These are phyloP conservation scores for Galeopsis tetrahit DNA, from an alignment of 257 asterid species.

Conservation along the genomic window DNA sequence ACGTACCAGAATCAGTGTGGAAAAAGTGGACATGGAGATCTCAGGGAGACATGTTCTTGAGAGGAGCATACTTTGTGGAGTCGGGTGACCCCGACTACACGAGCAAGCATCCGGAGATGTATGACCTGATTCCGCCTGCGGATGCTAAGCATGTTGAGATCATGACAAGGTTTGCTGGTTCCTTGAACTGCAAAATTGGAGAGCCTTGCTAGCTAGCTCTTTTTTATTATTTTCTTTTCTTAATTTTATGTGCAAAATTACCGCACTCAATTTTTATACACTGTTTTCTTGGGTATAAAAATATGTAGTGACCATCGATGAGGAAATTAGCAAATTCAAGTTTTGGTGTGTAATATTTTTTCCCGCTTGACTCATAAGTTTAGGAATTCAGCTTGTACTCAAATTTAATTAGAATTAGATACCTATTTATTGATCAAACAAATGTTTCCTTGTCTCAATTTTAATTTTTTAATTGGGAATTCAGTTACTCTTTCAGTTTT, in stretches of 20 bases:
- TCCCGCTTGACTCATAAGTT: background rate
- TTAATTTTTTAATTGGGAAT: background rate
- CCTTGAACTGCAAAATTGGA: constrained; percentile 56
- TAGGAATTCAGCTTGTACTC: background rate
- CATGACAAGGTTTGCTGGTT: constrained; percentile 67
- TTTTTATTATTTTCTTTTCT: background rate
- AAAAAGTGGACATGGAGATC: constrained; percentile 85
- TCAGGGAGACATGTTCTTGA: constrained; percentile 66
- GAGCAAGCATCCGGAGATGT: constrained; percentile 53
- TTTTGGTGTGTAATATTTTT: background rate
- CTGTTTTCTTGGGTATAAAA: background rate
- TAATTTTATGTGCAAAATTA: background rate
- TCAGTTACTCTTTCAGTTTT: background rate
- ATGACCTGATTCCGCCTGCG: constrained; percentile 53
- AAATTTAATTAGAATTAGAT: background rate
- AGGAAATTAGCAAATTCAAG: constrained; percentile 5
- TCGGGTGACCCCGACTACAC: constrained; percentile 69
- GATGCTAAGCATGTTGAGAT: constrained; percentile 42
- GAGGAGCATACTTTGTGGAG: constrained; percentile 75
- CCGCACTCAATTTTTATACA: background rate
- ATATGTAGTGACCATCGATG: background rate
- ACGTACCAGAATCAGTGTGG: constrained; percentile 56
- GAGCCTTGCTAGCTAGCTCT: constrained; percentile 46
- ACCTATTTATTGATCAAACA: background rate
- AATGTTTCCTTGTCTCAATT: background rate